Base-by-base conservation (phyloP, 345 rosid species). In the Citrus glauca region DNA sequence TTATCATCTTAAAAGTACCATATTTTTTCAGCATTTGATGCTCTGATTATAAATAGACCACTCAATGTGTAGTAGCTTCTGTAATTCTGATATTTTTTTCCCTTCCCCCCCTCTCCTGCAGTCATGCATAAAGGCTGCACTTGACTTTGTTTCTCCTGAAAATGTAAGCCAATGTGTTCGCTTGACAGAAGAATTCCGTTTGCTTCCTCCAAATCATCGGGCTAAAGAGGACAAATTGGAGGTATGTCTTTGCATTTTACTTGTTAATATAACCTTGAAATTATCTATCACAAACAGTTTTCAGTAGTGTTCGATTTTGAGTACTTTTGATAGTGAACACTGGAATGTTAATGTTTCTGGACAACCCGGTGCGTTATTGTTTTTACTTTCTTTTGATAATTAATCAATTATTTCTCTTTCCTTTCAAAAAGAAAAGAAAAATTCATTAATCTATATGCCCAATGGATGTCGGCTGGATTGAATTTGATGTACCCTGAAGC, bases 71-170 rank as follows among this genome's bases (percentile, higher is more conserved):
- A 2, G 37, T 8, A 5, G 71, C 42, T 16, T 64, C 55, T 59
- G 55, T 73, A 10, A 33, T 5, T 72, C 60, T 60, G 32, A 67
- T 50, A 76, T 37, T 37, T 37, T 37, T 37, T 38, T 62, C 35
- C 27, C 56, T 45, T 2, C 35, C 3, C 11, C 45, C 45, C 11
- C 10, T 9, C 45, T 2, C 14, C 14, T 11, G 50, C 85, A 88
- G 90, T 83, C 90, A 5, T 86, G 88, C 73, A 83, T 86, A 72
- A 88, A 88, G 79, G 90, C 88, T 57, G 91, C 88, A 25, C 71
- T 79, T 63, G 89, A 88, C 60, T 90, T 90, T 77, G 93, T 88
- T 61, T 87, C 90, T 10, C 90, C 91, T 56, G 93, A 90, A 81
- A 88, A 88, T 83, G 74, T 83, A 69, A 84, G 89, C 30, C 89